Base-by-base conservation (phyloP, 2,329 filamentous ascomycete genomes). In the Ceratocystis variospora region DNA sequence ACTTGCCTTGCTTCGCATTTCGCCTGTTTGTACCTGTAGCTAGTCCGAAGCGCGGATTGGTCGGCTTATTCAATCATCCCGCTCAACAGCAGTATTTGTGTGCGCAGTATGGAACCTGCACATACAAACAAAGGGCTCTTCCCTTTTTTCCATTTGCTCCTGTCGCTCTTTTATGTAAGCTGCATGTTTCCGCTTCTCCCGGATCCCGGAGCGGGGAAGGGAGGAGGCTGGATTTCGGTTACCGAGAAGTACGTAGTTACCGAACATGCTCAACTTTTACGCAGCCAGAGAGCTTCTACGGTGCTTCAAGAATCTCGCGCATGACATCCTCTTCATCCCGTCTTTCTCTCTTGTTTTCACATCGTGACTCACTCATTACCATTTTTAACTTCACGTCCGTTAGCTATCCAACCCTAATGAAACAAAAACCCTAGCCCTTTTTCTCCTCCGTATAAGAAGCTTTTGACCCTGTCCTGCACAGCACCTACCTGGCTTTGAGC, bases 181-280 rank as follows among this genome's bases (percentile, higher is more conserved):
- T 59, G 25, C 55, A 2, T 67, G 53, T 61, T 64, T 45, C 41
- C 44, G 62, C 55, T 37, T 57, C 55, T 44, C 59, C 66, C 50
- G 48, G 63, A 12, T 25, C 17, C 44, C 28, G 53, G 62, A 62
- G 66, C 62, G 62, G 66, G 55, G 62, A 62, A 64, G 45, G 19
- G 22, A 28, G 33, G 19, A 22, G 15, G 22, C 22, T 53, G 6
- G 12, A 28, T 53, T 48, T 25, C 10, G 19, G 62, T 15, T 15
- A 41, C 37, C 37, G 12, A 53, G 48, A 53, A 10, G 48, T 19
- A 10, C 17, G 48, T 22, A 53, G n/a, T n/a, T 53, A 3, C 48
- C n/a, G 10, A 53, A n/a, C 12, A 25, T 25, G 12, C n/a, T 53
- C 17, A 53, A 12, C 10, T 41, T 41, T 5, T 41, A 15, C 37